Evolutionary conservation across 2,329 filamentous ascomycete genomes (phyloP).

Genomic region (Colletotrichum sp.): DNA sequence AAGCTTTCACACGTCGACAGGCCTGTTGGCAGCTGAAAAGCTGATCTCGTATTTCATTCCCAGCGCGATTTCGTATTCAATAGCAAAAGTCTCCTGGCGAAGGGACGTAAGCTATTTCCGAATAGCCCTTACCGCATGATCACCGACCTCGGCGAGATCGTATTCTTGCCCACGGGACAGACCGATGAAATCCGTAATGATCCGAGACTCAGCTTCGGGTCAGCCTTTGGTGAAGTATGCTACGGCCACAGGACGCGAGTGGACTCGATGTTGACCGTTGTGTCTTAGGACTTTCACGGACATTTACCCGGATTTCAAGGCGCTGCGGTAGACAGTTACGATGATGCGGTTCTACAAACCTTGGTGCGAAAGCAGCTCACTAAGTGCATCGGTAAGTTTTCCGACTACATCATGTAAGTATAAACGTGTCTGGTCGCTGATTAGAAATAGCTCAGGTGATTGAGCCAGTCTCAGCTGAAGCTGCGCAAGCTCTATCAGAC

Average conservation of each 20-base stretch:
- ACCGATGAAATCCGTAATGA: neutral
- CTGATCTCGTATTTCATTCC: neutral
- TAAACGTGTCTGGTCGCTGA: neutral
- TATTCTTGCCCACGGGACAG: neutral
- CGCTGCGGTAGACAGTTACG: neutral
- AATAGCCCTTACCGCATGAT: neutral
- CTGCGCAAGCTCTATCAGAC: neutral
- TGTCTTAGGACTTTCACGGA: neutral
- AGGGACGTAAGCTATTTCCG: neutral
- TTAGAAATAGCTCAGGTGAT: neutral
- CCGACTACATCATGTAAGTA: rapidly evolving
- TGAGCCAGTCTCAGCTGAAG: neutral
- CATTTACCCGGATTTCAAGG: neutral
- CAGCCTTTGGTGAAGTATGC: neutral
- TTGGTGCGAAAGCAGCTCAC: neutral
- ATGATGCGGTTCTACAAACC: neutral
- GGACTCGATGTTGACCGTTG: neutral
- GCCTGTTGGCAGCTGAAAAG: rapidly evolving
- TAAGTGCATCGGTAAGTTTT: neutral
- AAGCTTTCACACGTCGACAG: neutral
- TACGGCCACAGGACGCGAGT: rapidly evolving
- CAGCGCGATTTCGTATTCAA: neutral
- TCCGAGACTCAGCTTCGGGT: neutral
- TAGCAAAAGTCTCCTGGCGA: neutral
- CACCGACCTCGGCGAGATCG: neutral